phyloP scores from a whole-genome alignment of 768 basidiomycete genomes.

The Termitomyces eurrhizus region DNA sequence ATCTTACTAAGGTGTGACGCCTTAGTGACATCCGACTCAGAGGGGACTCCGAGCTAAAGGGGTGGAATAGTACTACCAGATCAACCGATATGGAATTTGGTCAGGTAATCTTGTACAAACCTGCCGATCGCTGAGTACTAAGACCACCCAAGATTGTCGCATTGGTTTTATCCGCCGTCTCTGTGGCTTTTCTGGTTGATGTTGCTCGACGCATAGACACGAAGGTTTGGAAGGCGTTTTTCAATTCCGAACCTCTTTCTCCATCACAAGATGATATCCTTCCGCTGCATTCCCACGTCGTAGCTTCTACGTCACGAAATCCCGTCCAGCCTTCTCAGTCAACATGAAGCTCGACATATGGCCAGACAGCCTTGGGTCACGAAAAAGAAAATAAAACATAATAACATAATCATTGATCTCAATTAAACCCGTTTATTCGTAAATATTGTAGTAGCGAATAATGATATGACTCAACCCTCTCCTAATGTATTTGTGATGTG shows the following conservation, averaged over 20 bases:
- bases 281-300: not conserved
- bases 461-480: not conserved
- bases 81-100: conserved; percentile 9
- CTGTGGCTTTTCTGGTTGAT: not conserved
- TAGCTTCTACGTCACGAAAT: not conserved
- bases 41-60: too few species aligned
- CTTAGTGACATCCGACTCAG: too few species aligned
- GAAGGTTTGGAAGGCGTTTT: not conserved
- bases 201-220: not conserved
- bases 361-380: not conserved
- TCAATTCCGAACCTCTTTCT: not conserved
- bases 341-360: not conserved
- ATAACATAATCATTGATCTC: not conserved
- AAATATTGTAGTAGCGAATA: not conserved
- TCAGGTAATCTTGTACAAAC: conserved; percentile 2
- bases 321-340: not conserved
- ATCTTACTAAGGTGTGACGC: too few species aligned
- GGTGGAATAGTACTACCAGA: too few species aligned
- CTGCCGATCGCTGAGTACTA: not conserved
- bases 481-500: not conserved
- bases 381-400: not conserved
- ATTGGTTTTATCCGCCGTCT: not conserved
- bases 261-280: not conserved
- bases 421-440: not conserved
- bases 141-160: not conserved